Percentiles rank a stretch among this genome's conserved stretches.
Conservation (phyloP, 2,329 filamentous ascomycete genomes). For the Trichoderma atroviride region DNA sequence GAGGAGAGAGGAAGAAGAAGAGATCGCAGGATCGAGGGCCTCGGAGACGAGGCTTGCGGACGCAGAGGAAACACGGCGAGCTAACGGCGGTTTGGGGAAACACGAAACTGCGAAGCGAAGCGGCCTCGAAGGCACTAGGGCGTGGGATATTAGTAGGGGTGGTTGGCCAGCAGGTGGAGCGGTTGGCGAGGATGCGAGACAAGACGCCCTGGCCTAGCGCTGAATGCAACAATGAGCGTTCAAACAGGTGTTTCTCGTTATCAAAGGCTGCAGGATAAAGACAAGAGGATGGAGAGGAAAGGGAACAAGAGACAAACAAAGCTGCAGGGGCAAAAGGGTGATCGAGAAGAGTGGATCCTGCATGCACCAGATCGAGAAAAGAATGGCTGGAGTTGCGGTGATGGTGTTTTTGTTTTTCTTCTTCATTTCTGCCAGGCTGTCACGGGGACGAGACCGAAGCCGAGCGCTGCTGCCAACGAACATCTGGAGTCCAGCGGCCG, state of each 20-base stretch:
- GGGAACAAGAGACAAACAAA: background rate
- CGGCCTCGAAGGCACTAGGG: conserved; percentile 1
- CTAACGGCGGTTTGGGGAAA: conserved; percentile 14
- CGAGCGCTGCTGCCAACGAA: background rate
- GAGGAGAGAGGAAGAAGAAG: conserved; percentile 1
- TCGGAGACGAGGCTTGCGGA: conserved; percentile 5
- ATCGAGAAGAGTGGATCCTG: conserved; percentile 6
- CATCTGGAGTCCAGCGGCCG: background rate
- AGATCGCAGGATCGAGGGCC: background rate
- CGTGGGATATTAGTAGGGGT: conserved; percentile 25
- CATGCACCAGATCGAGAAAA: background rate
- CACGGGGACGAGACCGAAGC: background rate
- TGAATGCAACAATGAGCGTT: background rate
- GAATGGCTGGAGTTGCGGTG: conserved; percentile 19
- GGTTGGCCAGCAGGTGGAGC: conserved; percentile 12
- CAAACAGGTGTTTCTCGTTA: background rate
- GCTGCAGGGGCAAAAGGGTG: background rate
- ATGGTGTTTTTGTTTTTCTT: conserved; percentile 13
- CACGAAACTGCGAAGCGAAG: conserved; percentile 21
- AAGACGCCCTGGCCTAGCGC: conserved; percentile 22
- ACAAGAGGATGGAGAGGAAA: background rate
- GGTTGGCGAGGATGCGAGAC: conserved; percentile 24
- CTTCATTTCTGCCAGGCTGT: background rate
- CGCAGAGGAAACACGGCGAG: conserved; percentile 8
- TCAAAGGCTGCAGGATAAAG: background rate